These are phyloP conservation scores for Myriangium duriaei DNA, from an alignment of 2,329 filamentous ascomycete genomes.

Conservation along the genomic window DNA sequence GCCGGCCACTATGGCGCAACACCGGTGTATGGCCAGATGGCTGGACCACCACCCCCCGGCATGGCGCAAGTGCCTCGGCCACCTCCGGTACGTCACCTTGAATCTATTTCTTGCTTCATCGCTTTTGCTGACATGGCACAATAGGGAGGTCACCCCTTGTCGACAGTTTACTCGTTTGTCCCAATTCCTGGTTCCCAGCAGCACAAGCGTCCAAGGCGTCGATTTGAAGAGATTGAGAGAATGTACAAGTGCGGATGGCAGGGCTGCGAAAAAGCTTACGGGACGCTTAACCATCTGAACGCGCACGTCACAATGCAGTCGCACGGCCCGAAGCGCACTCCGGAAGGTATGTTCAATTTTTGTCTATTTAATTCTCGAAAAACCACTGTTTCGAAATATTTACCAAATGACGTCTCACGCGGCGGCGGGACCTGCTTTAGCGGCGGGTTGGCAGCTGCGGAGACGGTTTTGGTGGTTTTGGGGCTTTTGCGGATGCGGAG, in stretches of 20 bases:
- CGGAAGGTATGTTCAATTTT: conserved; percentile 62
- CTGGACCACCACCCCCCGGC: conserved; percentile 45
- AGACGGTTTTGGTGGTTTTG: neutral
- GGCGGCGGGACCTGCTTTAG: conserved; percentile 6
- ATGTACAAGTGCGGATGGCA: conserved; percentile 99
- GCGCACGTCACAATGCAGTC: conserved; percentile 99
- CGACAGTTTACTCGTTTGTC: conserved; percentile 94
- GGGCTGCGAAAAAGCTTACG: conserved; percentile 96
- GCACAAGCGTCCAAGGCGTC: conserved; percentile 83
- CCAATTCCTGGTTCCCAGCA: conserved; percentile 94
- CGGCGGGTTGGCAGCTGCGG: neutral
- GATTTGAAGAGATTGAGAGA: conserved; percentile 96
- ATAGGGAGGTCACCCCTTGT: conserved; percentile 40
- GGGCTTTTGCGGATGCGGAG: no score
- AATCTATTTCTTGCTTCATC: conserved; percentile 11
- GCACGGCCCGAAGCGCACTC: conserved; percentile 85
- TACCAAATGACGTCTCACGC: no score
- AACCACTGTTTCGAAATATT: no score
- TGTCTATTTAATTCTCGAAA: no score
- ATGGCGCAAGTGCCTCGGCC: conserved; percentile 50
- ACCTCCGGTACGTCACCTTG: conserved; percentile 47
- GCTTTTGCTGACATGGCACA: conserved; percentile 15
- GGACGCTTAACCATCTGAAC: conserved; percentile 92
- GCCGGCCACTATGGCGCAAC: conserved; percentile 45
- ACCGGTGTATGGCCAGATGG: conserved; percentile 36